Evolutionary conservation across 768 basidiomycete genomes (phyloP).

Genomic region (Phaeolepiota aurea): DNA sequence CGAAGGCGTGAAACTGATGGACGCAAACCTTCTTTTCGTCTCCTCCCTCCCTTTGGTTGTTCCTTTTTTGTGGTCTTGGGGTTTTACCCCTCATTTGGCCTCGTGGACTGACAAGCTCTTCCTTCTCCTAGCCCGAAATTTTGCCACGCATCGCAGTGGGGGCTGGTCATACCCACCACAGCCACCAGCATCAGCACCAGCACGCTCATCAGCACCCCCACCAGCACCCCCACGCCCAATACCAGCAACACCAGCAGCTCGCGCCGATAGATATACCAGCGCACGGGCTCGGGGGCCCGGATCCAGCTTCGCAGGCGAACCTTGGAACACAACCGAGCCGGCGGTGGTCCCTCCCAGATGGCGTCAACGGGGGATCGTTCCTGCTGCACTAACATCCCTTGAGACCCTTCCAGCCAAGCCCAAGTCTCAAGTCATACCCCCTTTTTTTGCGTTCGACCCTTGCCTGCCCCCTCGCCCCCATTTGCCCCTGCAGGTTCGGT

Average conservation of each 20-base stretch:
- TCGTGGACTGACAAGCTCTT: neutral
- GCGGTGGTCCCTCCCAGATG: slow-evolving; percentile 23
- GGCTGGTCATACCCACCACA: too few relatives aligned
- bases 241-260: too few relatives aligned
- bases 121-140: neutral
- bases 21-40: neutral
- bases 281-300: neutral
- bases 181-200: too few relatives aligned
- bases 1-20: too few relatives aligned
- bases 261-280: neutral
- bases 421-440: too few relatives aligned
- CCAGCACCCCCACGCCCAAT: too few relatives aligned
- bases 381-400: slow-evolving; percentile 1
- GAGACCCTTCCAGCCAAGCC: too few relatives aligned
- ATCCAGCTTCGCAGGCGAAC: slow-evolving; percentile 7
- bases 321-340: slow-evolving; percentile 21
- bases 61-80: neutral
- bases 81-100: neutral
- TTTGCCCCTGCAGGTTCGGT: too few relatives aligned
- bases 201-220: too few relatives aligned
- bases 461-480: too few relatives aligned
- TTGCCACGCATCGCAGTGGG: neutral
- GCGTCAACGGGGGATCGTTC: slow-evolving; percentile 21
- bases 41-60: neutral
- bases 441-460: too few relatives aligned